These are phyloP conservation scores for Coemansia sp. DNA, from an alignment of 192 early-diverging fungal genomes.

Conservation along the genomic window DNA sequence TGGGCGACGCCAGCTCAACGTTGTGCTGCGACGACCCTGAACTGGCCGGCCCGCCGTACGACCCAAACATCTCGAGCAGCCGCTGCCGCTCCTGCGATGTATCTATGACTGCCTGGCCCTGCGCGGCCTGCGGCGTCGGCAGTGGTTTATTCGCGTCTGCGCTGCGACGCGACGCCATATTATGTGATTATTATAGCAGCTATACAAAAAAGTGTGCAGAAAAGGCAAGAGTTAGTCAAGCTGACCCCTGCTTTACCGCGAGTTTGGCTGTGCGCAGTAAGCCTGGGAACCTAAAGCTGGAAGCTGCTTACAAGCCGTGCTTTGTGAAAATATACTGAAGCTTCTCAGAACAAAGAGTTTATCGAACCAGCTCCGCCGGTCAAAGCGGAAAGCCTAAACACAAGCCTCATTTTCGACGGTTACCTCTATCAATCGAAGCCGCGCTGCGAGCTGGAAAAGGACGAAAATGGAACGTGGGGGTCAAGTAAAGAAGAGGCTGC, in stretches of 20 bases:
- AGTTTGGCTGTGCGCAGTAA: background rate
- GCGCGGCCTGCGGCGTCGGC: conserved; percentile 8
- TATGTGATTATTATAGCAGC: conserved; percentile 5
- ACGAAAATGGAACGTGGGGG: background rate
- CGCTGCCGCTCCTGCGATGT: conserved; percentile 21
- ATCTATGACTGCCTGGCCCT: conserved; percentile 1
- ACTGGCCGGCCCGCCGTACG: conserved; percentile 23
- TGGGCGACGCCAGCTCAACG: conserved; percentile 41
- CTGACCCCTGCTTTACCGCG: background rate
- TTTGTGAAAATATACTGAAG: background rate
- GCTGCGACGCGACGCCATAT: conserved; percentile 13
- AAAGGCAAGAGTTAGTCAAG: background rate
- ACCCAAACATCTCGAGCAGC: conserved; percentile 30
- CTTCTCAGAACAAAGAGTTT: background rate
- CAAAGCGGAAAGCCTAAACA: background rate
- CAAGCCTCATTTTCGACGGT: background rate
- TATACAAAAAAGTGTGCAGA: background rate
- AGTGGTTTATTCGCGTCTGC: conserved; percentile 13
- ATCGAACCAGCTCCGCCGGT: background rate
- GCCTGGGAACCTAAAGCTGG: background rate
- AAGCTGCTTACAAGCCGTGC: background rate
- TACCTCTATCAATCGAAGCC: background rate
- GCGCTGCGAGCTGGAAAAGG: background rate
- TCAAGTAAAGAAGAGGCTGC: background rate
- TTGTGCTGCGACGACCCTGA: conserved; percentile 41